These are phyloP conservation scores for Backusella psychrophila DNA, from an alignment of 192 early-diverging fungal genomes.

Conservation along the genomic window DNA sequence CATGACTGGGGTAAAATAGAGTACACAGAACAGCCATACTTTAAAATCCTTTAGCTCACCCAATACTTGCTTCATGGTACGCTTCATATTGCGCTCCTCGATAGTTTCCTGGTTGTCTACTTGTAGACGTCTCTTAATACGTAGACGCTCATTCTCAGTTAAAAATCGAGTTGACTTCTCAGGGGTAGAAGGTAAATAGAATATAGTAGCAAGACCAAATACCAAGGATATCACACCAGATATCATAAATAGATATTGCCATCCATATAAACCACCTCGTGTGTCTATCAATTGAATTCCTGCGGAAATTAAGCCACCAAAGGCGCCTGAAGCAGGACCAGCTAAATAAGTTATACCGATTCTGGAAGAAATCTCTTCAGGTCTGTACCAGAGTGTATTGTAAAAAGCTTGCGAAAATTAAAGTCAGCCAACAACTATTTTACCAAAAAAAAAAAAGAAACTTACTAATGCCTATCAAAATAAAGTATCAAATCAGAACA, in stretches of 20 bases:
- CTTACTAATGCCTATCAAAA: slow-evolving; percentile 17
- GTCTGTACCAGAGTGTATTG: slow-evolving; percentile 35
- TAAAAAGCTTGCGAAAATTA: slow-evolving; percentile 25
- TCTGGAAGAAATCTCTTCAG: slow-evolving; percentile 29
- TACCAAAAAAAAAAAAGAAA: background rate
- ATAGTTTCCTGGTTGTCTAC: background rate
- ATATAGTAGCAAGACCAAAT: slow-evolving; percentile 30
- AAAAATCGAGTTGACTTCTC: slow-evolving; percentile 21
- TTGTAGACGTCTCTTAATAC: slow-evolving; percentile 10
- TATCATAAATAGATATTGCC: slow-evolving; percentile 34
- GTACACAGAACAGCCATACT: slow-evolving; percentile 32
- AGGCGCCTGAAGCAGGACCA: slow-evolving; percentile 33
- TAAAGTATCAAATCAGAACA: background rate
- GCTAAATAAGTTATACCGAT: slow-evolving; percentile 32
- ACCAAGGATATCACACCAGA: slow-evolving; percentile 23
- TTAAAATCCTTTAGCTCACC: slow-evolving; percentile 25
- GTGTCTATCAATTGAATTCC: slow-evolving; percentile 33
- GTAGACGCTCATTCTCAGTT: slow-evolving; percentile 22
- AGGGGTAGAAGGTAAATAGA: slow-evolving; percentile 29
- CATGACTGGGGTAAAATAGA: slow-evolving; percentile 38
- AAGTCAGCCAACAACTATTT: background rate
- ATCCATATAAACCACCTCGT: slow-evolving; percentile 25
- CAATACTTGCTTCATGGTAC: background rate
- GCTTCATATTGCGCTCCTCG: background rate
- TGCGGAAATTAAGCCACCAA: slow-evolving; percentile 35